Evolutionary conservation across 1,284 basidiomycete genomes (phyloP), one percentile per base, ranked within the genome.

Genomic region (Meira nashicola): DNA sequence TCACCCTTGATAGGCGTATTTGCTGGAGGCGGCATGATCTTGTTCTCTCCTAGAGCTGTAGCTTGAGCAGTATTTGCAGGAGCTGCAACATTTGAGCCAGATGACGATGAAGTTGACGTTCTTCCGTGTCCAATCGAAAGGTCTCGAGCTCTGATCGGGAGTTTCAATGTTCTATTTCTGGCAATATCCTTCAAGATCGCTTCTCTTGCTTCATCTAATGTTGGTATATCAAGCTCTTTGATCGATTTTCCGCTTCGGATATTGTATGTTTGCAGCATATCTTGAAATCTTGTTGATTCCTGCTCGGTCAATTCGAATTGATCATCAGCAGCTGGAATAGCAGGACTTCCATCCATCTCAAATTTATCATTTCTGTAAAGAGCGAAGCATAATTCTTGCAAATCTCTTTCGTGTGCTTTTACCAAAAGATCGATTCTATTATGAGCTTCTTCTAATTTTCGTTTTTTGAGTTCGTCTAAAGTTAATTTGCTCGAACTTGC

Each of bases 401-500:
- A 15, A 4, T 60, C 58, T 2, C n/a, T n/a, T 39, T 43, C 51
- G 47, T 55, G 58, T 17, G 19, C 40, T 5, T 11, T 12, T 33
- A 11, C 40, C 12, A 59, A 40, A 19, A 12, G 17, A 11, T 46
- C 40, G 19, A 59, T 15, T 15, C 39, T 6, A 21, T 23, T 49
- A 15, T 55, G 25, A 11, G 12, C 23, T 9, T 17, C 54, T 19
- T 44, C 17, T 5, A 60, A 8, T 28, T 40, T 44, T 39, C 47
- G 9, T 40, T 15, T 46, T 25, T 44, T 21, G 11, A 60, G 53
- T 17, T 55, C 28, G 2, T 60, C 58, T 5, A 60, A n/a, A 0
- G 58, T 60, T 2, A 60, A 52, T 37, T 44, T 55, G 21, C 54
- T 56, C 2, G 17, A 25, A 21, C 19, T 46, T 6, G 58, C 58